These are phyloP conservation scores for Eutrema salsugineum DNA, from an alignment of 441 rosid species.

Conservation along the genomic window DNA sequence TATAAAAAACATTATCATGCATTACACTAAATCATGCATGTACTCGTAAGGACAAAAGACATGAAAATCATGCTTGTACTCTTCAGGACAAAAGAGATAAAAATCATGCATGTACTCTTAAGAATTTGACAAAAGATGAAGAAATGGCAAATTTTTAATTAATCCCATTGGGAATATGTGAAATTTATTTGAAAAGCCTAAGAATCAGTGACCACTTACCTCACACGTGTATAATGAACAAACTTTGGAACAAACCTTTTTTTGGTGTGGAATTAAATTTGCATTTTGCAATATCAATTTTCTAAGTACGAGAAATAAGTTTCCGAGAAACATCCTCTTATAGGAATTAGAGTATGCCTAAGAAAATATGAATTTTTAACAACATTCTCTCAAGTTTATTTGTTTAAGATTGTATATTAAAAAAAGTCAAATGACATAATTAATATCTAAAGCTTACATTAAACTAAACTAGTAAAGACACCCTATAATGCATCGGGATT, in stretches of 20 bases:
- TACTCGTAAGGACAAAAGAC: too few species aligned
- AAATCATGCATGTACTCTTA: background rate
- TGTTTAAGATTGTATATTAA: background rate
- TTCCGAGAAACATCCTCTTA: slow-evolving; percentile 33
- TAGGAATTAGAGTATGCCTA: slow-evolving; percentile 20
- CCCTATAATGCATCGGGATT: slow-evolving; percentile 25
- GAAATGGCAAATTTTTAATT: background rate
- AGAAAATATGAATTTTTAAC: background rate
- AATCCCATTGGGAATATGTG: slow-evolving; percentile 23
- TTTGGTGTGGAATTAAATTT: background rate
- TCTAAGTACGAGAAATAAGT: slow-evolving; percentile 16
- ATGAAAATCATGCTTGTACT: background rate
- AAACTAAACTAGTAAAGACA: slow-evolving; percentile 13
- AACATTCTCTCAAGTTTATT: slow-evolving; percentile 29
- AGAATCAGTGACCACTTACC: slow-evolving; percentile 30
- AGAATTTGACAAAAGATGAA: slow-evolving; percentile 3
- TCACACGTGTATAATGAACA: slow-evolving; percentile 18
- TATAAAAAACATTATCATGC: background rate
- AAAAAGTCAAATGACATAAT: background rate
- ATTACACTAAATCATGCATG: too few species aligned
- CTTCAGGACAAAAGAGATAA: background rate
- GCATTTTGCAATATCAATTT: background rate
- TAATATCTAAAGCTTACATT: slow-evolving; percentile 3
- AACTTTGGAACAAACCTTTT: background rate
- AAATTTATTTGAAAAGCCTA: slow-evolving; percentile 17